phyloP scores from a whole-genome alignment of 2,329 filamentous ascomycete genomes.

The Penicillium sp. region DNA sequence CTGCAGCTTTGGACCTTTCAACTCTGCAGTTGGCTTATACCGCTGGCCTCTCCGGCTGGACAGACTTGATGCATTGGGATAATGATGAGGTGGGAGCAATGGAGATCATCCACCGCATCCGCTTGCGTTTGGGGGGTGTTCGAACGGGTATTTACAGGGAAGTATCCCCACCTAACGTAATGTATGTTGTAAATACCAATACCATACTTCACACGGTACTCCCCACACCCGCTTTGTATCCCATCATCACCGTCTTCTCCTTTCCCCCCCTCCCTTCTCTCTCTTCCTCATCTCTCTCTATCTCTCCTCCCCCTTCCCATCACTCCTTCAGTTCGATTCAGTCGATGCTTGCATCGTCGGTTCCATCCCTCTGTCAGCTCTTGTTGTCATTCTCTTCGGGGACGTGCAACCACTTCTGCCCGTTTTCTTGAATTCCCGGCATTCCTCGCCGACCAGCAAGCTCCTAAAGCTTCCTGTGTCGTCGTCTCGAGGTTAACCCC shows the following conservation, averaged over 20 bases:
- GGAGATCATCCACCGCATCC: constrained; percentile 30
- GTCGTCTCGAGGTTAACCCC: constrained; percentile 13
- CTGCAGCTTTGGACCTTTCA: no score
- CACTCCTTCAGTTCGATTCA: constrained; percentile 47
- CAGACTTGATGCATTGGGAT: constrained; percentile 13
- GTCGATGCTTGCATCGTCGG: constrained; percentile 39
- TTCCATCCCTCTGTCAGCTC: constrained; percentile 32
- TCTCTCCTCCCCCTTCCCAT: constrained; percentile 37
- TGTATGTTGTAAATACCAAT: constrained; percentile 8
- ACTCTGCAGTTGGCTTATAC: no score
- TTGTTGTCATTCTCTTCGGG: constrained; percentile 36
- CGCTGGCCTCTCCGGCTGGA: no score
- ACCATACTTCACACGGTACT: constrained; percentile 10
- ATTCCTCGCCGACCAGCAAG: constrained; percentile 20
- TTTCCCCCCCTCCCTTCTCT: constrained; percentile 21
- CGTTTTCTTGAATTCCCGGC: constrained; percentile 14
- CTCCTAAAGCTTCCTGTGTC: constrained; percentile 15
- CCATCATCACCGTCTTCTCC: constrained; percentile 28
- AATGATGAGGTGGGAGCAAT: constrained; percentile 25
- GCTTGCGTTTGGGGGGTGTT: constrained; percentile 6
- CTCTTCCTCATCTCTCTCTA: constrained; percentile 33
- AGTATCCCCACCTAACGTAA: neutral
- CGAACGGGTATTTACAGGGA: constrained; percentile 10
- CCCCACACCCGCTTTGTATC: constrained; percentile 33
- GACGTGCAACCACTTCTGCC: constrained; percentile 15